phyloP scores from a whole-genome alignment of 139 green algal genomes.

The Penium margaritaceum region DNA sequence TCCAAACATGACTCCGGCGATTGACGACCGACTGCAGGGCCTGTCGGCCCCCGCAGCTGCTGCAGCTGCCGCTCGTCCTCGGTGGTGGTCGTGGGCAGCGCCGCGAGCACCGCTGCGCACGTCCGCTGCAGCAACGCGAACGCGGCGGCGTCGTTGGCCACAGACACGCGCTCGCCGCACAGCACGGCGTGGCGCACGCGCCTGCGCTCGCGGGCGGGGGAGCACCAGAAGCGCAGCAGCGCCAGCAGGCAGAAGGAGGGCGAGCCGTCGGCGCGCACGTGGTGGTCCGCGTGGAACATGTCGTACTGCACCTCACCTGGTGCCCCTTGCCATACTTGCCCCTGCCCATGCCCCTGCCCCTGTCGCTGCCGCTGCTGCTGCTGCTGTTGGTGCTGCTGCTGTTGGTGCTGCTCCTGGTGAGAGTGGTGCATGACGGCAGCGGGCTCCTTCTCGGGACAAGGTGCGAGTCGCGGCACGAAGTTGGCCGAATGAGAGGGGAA shows the following conservation, averaged over 20 bases:
- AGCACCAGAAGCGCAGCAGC: constrained; percentile 6
- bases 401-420: too few relatives aligned
- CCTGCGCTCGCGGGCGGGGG: constrained; percentile 7
- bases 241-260: constrained; percentile 31
- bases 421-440: too few relatives aligned
- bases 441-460: not conserved
- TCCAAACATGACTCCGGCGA: too few relatives aligned
- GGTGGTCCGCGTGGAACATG: not conserved
- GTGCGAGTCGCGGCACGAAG: not conserved
- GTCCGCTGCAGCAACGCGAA: constrained; percentile 1
- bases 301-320: not conserved
- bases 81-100: constrained; percentile 9
- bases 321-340: not conserved
- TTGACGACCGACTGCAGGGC: too few relatives aligned
- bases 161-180: not conserved
- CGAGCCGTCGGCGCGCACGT: constrained; percentile 10
- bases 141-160: not conserved
- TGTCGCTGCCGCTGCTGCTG: too few relatives aligned
- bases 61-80: constrained; percentile 10
- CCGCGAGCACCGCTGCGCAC: constrained; percentile 5
- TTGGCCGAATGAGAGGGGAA: not conserved
- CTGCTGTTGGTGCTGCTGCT: too few relatives aligned
- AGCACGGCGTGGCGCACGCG: constrained; percentile 11
- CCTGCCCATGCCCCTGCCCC: too few relatives aligned
- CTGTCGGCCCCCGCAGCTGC: too few relatives aligned